Base-by-base conservation (phyloP, 2,329 filamentous ascomycete genomes). In the Fusarium sp. region DNA sequence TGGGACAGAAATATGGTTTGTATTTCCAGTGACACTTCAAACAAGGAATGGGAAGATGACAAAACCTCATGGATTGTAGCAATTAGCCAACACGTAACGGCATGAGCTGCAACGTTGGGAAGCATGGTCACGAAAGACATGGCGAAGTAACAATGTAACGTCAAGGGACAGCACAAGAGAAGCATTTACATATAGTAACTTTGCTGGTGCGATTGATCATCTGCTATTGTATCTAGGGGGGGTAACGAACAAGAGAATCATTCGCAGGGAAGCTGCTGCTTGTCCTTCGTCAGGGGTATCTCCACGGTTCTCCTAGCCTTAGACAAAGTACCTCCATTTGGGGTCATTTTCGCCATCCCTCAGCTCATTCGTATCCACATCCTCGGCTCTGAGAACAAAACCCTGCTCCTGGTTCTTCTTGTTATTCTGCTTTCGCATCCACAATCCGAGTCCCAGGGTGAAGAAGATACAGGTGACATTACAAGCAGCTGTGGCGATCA, bases 401-500 rank as follows among this genome's bases (percentile, higher is more conserved):
- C 70, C 72, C 29, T 76, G 74, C 11, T 67, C 72, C 31, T 43
- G 24, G 27, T 76, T 66, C 1, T 71, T 61, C 9, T 66, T 39
- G 3, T 13, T 33, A 27, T 76, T 76, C 61, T 76, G 70, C 27
- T 50, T 27, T 7, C 68, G 63, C 74, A 76, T 76, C 74, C 74
- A 76, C 20, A 67, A 7, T 1, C 74, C 74, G 2, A 76, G 58
- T 52, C 75, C 75, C 5, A 76, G 24, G 0, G 74, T 76, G 11
- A 76, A 75, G 4, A 62, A 18, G 22, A 78, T 77, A 13, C 64
- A 76, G 8, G 73, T 74, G 20, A 74, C 41, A 24, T 76, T 76
- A n/a, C 74, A 76, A 24, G 68, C 73, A 6, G 68, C 85, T 84
- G 84, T 88, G 1, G 82, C 84, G 8, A 85, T 82, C 8, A 88